These are phyloP conservation scores for Bimuria novae-zelandiae DNA, from an alignment of 2,329 filamentous ascomycete genomes.

Conservation along the genomic window DNA sequence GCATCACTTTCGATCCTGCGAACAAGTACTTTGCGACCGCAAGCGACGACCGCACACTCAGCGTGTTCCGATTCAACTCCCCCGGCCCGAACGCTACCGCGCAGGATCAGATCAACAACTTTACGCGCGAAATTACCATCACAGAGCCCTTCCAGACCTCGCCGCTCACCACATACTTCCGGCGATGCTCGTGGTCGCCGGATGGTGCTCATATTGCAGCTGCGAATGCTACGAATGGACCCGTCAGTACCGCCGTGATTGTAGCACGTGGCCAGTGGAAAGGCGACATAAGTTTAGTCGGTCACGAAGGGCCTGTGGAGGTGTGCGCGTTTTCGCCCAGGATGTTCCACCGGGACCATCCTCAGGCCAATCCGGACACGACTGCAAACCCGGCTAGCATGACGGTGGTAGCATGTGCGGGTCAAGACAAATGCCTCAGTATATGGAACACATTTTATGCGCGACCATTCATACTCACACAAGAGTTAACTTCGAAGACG, in stretches of 20 bases:
- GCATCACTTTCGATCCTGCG: conserved; percentile 96
- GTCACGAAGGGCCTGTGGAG: conserved; percentile 94
- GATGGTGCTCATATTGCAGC: conserved; percentile 97
- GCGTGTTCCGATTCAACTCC: conserved; percentile 92
- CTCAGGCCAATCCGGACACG: conserved; percentile 55
- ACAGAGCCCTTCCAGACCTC: conserved; percentile 85
- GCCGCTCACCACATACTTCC: conserved; percentile 94
- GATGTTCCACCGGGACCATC: conserved; percentile 76
- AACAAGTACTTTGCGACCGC: conserved; percentile 99
- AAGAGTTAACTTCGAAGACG: conserved; percentile 86
- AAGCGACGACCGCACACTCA: conserved; percentile 94
- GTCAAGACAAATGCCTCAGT: conserved; percentile 93
- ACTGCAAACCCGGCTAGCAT: conserved; percentile 61
- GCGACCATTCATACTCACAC: conserved; percentile 83
- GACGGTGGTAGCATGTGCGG: conserved; percentile 94
- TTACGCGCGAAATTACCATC: conserved; percentile 92
- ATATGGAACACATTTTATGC: conserved; percentile 98
- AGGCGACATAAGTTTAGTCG: conserved; percentile 95
- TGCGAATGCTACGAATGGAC: conserved; percentile 95
- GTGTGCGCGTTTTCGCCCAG: conserved; percentile 96
- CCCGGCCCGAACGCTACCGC: conserved; percentile 85
- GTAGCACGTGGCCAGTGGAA: conserved; percentile 93
- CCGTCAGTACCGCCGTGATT: conserved; percentile 95
- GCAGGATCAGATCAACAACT: conserved; percentile 96
- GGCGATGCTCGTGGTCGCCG: conserved; percentile 95